Conservation (phyloP, 129 eudicot genomes). For the Cynara cardunculus region DNA sequence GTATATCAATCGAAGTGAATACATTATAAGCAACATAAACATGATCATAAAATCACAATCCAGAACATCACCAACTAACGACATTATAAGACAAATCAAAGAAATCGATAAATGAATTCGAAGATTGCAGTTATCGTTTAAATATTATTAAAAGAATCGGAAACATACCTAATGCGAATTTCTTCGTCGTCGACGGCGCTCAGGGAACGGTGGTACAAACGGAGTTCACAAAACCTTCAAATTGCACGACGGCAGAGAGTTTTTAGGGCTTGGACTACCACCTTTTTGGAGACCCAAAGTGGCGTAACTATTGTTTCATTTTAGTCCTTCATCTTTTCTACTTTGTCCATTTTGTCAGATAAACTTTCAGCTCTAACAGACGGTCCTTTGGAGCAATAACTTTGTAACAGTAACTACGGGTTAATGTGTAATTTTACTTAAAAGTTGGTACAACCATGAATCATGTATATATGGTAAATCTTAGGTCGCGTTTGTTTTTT, state of each 20-base stretch:
- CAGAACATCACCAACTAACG: background rate
- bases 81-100: background rate
- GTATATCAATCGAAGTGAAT: background rate
- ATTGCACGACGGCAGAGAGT: constrained; percentile 5
- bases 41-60: background rate
- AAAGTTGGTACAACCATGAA: background rate
- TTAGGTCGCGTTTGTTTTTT: no score
- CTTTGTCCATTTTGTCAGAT: background rate
- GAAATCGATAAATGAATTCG: constrained; percentile 2
- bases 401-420: background rate
- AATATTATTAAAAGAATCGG: background rate
- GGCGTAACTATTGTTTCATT: background rate
- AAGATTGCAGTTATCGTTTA: background rate
- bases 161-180: constrained; percentile 10
- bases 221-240: background rate
- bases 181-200: constrained; percentile 13
- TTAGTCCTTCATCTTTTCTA: background rate
- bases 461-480: no score
- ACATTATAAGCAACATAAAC: background rate
- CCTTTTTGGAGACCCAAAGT: background rate
- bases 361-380: background rate
- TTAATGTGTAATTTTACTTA: background rate
- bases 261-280: background rate
- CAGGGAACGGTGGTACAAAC: constrained; percentile 7
- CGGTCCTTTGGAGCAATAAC: background rate